Evolutionary conservation across 2,329 filamentous ascomycete species (phyloP).

Genomic region (Curvularia sp.): DNA sequence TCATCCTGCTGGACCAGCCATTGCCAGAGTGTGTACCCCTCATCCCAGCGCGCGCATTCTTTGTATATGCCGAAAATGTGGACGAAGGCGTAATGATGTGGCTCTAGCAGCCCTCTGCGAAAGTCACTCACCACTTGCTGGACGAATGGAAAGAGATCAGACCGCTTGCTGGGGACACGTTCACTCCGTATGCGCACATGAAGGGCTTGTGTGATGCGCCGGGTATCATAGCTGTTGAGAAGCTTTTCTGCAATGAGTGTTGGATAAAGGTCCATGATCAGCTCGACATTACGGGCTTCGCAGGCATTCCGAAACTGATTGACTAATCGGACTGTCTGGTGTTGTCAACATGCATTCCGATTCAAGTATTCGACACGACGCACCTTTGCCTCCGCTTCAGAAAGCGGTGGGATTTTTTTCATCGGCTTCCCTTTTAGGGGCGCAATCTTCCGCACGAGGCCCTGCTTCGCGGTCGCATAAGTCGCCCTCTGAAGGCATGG

Average conservation of each 20-base stretch:
- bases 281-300: slow-evolving; percentile 22
- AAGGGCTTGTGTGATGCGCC: slow-evolving; percentile 46
- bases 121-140: slow-evolving; percentile 53
- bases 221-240: slow-evolving; percentile 34
- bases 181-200: slow-evolving; percentile 45
- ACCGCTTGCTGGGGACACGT: slow-evolving; percentile 7
- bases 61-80: slow-evolving; percentile 59
- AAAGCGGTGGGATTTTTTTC: background rate
- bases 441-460: background rate
- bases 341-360: background rate
- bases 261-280: slow-evolving; percentile 41
- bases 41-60: slow-evolving; percentile 51
- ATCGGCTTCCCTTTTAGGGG: background rate
- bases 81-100: slow-evolving; percentile 52
- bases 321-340: slow-evolving; percentile 11
- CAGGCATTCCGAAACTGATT: slow-evolving; percentile 30
- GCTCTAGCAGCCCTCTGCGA: slow-evolving; percentile 42
- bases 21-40: slow-evolving; percentile 55
- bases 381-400: slow-evolving; percentile 1
- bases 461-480: slow-evolving; percentile 26
- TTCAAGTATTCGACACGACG: background rate
- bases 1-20: slow-evolving; percentile 57
- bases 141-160: slow-evolving; percentile 41
- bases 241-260: slow-evolving; percentile 21
- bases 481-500: slow-evolving; percentile 12